Conservation (phyloP, 2,329 filamentous ascomycete species). For the Torrubiellomyces zombiae region DNA sequence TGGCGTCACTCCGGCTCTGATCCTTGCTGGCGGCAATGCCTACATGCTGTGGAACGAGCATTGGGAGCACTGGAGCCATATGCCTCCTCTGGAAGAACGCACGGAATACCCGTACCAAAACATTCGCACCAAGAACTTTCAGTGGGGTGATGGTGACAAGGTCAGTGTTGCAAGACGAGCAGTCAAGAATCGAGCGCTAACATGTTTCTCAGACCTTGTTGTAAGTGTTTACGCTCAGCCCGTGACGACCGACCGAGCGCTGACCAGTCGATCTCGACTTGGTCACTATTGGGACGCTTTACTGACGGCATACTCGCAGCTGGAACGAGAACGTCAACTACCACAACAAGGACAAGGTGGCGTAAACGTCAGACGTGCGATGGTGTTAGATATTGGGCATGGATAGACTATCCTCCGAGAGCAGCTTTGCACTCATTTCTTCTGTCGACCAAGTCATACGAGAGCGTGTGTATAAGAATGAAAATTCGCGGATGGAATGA, state of each 20-base stretch:
- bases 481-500: too few relatives aligned
- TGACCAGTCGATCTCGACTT: too few relatives aligned
- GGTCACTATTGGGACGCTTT: neutral
- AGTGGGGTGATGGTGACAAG: conserved; percentile 94
- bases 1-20: conserved; percentile 55
- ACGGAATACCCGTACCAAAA: conserved; percentile 95
- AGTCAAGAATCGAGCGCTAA: neutral
- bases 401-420: conserved; percentile 13
- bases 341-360: conserved; percentile 75
- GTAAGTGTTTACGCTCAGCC: conserved; percentile 11
- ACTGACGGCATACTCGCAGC: conserved; percentile 25
- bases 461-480: too few relatives aligned
- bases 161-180: conserved; percentile 22
- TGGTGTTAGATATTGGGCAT: conserved; percentile 8
- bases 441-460: too few relatives aligned
- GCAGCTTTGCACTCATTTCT: too few relatives aligned
- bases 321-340: conserved; percentile 96
- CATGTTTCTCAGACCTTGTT: conserved; percentile 33
- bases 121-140: conserved; percentile 89
- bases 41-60: conserved; percentile 88
- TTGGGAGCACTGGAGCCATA: conserved; percentile 87
- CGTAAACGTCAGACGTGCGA: conserved; percentile 24
- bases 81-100: conserved; percentile 77
- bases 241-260: neutral
- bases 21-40: conserved; percentile 63